Conservation (phyloP, 2,329 filamentous ascomycete species). For the Aspergillaceae sp. region DNA sequence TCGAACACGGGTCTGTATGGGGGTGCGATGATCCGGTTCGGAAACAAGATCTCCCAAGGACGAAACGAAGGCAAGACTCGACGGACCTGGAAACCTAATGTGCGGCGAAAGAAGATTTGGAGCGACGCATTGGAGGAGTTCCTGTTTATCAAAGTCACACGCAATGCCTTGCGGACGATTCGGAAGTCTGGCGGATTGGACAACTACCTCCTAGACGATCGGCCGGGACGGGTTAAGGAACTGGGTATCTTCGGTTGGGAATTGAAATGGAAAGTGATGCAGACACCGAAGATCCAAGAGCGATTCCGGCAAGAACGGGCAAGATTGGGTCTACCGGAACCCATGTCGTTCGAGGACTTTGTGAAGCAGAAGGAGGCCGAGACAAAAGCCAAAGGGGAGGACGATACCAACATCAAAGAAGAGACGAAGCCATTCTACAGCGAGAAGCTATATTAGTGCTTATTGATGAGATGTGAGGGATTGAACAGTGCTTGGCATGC, state of each 20-base stretch:
- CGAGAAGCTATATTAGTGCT: constrained; percentile 18
- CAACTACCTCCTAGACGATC: constrained; percentile 78
- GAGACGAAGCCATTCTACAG: constrained; percentile 24
- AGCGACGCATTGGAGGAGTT: constrained; percentile 36
- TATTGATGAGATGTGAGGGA: constrained; percentile 2
- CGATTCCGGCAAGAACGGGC: constrained; percentile 58
- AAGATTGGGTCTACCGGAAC: constrained; percentile 54
- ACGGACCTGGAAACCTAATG: constrained; percentile 43
- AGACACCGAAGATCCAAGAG: constrained; percentile 58
- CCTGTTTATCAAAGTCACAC: constrained; percentile 40
- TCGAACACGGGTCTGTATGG: constrained; percentile 42
- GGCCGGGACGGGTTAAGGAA: constrained; percentile 69
- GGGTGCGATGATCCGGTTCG: constrained; percentile 38
- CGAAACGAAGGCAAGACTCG: constrained; percentile 42
- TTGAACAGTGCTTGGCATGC: neutral
- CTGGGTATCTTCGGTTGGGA: constrained; percentile 86
- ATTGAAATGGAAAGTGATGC: constrained; percentile 82
- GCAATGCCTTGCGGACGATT: constrained; percentile 48
- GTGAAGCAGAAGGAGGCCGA: constrained; percentile 35
- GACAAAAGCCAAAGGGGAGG: constrained; percentile 30
- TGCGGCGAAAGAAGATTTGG: constrained; percentile 39
- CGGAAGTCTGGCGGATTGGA: constrained; percentile 83
- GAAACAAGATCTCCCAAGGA: constrained; percentile 44
- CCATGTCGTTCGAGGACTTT: constrained; percentile 36
- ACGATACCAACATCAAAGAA: constrained; percentile 25